Evolutionary conservation across 768 basidiomycete species (phyloP).

Genomic region (Trametes punicea): DNA sequence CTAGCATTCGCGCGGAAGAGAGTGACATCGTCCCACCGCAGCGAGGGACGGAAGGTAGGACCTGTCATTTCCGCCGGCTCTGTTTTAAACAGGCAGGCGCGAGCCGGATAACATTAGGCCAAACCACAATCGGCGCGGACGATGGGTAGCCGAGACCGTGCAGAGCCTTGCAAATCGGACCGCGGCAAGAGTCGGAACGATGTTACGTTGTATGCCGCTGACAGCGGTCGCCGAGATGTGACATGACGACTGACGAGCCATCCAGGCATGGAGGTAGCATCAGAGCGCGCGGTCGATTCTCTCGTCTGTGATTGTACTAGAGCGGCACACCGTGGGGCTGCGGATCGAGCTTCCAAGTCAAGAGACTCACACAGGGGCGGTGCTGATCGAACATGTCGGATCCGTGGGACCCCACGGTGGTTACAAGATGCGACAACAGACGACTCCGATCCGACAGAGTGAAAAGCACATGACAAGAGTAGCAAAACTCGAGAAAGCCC

Average conservation of each 20-base stretch:
- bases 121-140: background rate
- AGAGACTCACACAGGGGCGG: background rate
- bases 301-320: background rate
- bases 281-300: background rate
- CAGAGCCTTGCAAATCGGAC: slow-evolving; percentile 4
- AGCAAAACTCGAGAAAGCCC: background rate
- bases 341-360: background rate
- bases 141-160: background rate
- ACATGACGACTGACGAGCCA: background rate
- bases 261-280: background rate
- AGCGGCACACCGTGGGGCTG: background rate
- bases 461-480: background rate
- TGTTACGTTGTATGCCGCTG: background rate
- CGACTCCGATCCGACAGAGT: background rate
- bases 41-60: background rate
- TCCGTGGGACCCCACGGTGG: background rate
- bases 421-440: background rate
- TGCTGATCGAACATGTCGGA: background rate
- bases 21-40: background rate
- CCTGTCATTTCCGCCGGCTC: slow-evolving; percentile 4
- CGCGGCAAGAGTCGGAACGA: background rate
- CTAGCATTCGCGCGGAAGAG: background rate
- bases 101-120: background rate
- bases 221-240: background rate
- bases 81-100: background rate